Percentiles rank a stretch among this genome's conserved stretches.
These are phyloP conservation scores for Telopea speciosissima DNA, from an alignment of 177 flowering plant species.

Conservation along the genomic window DNA sequence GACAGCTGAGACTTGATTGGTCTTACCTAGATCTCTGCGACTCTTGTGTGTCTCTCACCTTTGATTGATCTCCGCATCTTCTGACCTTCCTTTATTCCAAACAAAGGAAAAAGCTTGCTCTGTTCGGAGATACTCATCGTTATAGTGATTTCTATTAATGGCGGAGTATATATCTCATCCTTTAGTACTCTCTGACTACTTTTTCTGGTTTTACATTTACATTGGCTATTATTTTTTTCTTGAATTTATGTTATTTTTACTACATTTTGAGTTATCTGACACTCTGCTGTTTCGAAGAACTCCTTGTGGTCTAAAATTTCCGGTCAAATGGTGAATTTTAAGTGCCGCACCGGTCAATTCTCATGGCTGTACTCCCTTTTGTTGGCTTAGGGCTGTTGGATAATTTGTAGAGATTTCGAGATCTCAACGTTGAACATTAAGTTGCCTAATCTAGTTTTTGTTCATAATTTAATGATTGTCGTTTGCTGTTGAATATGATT, in stretches of 20 bases:
- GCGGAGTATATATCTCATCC: no score
- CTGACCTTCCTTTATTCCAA: background rate
- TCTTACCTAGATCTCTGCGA: background rate
- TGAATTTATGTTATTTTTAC: background rate
- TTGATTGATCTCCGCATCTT: background rate
- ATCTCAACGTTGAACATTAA: background rate
- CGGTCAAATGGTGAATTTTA: background rate
- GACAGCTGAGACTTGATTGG: background rate
- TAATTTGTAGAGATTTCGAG: background rate
- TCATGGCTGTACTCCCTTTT: background rate
- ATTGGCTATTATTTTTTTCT: background rate
- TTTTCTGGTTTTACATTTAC: background rate
- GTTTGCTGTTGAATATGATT: background rate
- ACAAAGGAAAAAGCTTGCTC: background rate
- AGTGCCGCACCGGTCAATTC: background rate
- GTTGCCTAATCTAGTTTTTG: background rate
- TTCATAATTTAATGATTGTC: background rate
- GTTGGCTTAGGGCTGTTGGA: background rate
- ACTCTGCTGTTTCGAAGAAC: background rate
- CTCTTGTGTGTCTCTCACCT: background rate
- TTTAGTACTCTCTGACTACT: no score
- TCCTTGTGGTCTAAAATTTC: background rate
- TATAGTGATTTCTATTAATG: background rate
- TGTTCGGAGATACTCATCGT: background rate
- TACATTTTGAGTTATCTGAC: background rate